A percentile compares a stretch with the other conserved stretches of the same genome.
These are phyloP conservation scores for Volutella citrinella DNA, from an alignment of 2,329 filamentous ascomycete species.

Conservation along the genomic window DNA sequence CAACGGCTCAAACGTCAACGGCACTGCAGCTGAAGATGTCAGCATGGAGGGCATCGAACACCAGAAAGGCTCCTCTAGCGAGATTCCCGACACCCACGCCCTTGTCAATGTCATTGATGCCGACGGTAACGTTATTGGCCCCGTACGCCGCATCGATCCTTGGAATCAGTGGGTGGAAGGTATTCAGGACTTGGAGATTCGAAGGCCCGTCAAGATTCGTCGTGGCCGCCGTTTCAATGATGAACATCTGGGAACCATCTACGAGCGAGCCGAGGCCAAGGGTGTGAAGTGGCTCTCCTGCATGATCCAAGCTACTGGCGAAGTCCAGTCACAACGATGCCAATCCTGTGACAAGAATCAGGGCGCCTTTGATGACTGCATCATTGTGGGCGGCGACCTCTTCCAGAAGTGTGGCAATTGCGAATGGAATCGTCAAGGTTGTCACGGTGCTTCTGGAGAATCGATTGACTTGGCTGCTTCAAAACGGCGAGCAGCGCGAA, in stretches of 20 bases:
- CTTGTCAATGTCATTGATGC: conserved; percentile 36
- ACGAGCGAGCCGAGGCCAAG: conserved; percentile 40
- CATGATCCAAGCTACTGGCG: conserved; percentile 49
- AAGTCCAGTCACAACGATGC: conserved; percentile 38
- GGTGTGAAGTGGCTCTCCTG: conserved; percentile 45
- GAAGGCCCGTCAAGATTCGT: conserved; percentile 40
- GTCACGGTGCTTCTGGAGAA: conserved; percentile 29
- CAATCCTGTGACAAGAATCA: conserved; percentile 39
- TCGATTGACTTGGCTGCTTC: conserved; percentile 17
- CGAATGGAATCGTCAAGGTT: conserved; percentile 44
- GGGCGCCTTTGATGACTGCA: conserved; percentile 44
- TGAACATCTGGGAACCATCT: conserved; percentile 38
- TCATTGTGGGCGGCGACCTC: conserved; percentile 38
- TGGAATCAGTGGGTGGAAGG: conserved; percentile 40
- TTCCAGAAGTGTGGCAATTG: conserved; percentile 51
- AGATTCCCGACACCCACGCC: conserved; percentile 8
- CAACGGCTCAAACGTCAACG: too few relatives aligned
- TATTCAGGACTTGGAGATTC: conserved; percentile 36
- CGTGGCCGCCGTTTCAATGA: conserved; percentile 39
- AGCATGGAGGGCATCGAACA: conserved; percentile 20
- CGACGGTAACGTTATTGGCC: conserved; percentile 36
- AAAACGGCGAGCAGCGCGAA: conserved; percentile 13
- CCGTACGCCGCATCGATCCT: conserved; percentile 33
- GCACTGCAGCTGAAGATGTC: conserved; percentile 5
- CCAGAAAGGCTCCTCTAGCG: conserved; percentile 4